Evolutionary conservation across 208 protist genomes (phyloP).

Genomic region (Blastocrithidia nonstop): DNA sequence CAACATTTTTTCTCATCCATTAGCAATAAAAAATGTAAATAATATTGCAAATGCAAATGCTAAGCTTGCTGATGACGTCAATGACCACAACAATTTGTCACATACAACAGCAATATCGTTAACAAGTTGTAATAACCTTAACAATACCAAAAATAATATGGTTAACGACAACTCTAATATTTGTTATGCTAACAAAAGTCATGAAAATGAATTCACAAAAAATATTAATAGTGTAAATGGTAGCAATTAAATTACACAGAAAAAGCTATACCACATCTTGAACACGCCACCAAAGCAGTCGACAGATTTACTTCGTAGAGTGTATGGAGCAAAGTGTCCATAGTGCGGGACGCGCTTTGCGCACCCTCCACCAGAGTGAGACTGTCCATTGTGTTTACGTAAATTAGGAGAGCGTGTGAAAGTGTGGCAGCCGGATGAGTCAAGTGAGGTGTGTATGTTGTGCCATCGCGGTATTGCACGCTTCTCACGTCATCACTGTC

Average conservation of each 20-base stretch:
- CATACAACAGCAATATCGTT: too few species aligned
- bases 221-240: background rate
- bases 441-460: conserved; percentile 35
- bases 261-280: conserved; percentile 24
- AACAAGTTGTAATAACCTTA: too few species aligned
- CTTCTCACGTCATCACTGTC: conserved; percentile 77
- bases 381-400: conserved; percentile 50
- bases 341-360: conserved; percentile 33
- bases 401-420: conserved; percentile 16
- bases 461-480: conserved; percentile 45
- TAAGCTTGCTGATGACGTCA: too few species aligned
- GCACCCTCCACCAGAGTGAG: conserved; percentile 42
- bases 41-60: too few species aligned
- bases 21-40: too few species aligned
- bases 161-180: too few species aligned
- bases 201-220: too few species aligned
- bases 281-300: conserved; percentile 39
- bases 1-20: too few species aligned
- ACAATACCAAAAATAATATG: too few species aligned
- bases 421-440: conserved; percentile 72
- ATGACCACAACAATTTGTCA: too few species aligned
- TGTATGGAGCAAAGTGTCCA: conserved; percentile 60
- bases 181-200: too few species aligned
- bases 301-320: conserved; percentile 23
- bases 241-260: conserved; percentile 37